Evolutionary conservation across 805 yeast genomes (phyloP).

Genomic region (Lachancea sp.): DNA sequence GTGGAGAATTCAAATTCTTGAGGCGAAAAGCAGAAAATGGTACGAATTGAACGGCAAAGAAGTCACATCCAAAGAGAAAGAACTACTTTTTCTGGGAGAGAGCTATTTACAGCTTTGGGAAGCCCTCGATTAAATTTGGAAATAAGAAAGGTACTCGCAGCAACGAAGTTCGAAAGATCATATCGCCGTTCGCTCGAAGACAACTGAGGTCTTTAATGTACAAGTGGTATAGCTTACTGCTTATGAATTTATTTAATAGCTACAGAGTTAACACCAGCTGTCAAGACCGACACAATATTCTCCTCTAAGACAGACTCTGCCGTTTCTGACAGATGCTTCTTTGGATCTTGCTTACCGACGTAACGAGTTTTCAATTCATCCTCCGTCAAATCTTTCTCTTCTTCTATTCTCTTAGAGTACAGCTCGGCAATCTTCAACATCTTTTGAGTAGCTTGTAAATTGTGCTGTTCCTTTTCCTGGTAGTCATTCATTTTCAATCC

Average conservation of each 20-base stretch:
- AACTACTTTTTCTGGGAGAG: slow-evolving; percentile 55
- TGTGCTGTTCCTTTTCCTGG: slow-evolving; percentile 66
- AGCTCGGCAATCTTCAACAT: slow-evolving; percentile 87
- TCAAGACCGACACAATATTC: slow-evolving; percentile 78
- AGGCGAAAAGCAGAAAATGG: slow-evolving; percentile 45
- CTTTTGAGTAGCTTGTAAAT: slow-evolving; percentile 62
- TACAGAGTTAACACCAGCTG: slow-evolving; percentile 83
- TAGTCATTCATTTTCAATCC: slow-evolving; percentile 79
- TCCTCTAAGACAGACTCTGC: slow-evolving; percentile 84
- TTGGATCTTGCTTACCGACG: slow-evolving; percentile 98
- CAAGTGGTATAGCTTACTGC: background rate
- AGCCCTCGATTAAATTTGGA: slow-evolving; percentile 14
- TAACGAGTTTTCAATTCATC: slow-evolving; percentile 91
- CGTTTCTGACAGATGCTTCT: slow-evolving; percentile 88
- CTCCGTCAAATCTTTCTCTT: slow-evolving; percentile 81
- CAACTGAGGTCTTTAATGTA: slow-evolving; percentile 4
- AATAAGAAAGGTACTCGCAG: too few species aligned
- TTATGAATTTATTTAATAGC: slow-evolving; percentile 58
- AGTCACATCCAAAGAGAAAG: slow-evolving; percentile 44
- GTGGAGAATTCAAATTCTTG: slow-evolving; percentile 48
- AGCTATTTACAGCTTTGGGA: slow-evolving; percentile 67
- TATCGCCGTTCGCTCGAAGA: background rate
- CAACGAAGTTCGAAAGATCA: background rate
- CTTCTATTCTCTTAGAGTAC: slow-evolving; percentile 83
- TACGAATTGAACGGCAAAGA: slow-evolving; percentile 48